A percentile compares a stretch with the other conserved stretches of the same genome.
These are phyloP conservation scores for Powellomyces hirtus DNA, from an alignment of 192 early-diverging fungal species.

Conservation along the genomic window DNA sequence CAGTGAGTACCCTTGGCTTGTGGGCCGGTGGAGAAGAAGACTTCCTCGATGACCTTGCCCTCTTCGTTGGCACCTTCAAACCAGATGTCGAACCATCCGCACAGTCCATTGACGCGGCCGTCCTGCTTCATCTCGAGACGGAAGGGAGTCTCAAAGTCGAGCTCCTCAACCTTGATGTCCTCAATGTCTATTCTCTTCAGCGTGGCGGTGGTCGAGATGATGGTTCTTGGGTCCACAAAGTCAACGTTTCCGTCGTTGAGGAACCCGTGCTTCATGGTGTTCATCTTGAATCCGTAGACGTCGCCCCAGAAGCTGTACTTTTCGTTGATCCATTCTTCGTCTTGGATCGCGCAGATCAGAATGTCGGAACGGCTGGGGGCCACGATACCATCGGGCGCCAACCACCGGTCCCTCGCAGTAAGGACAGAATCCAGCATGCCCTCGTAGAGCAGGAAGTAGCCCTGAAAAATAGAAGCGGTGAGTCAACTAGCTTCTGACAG, in stretches of 20 bases:
- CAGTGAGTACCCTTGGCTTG: slow-evolving; percentile 87
- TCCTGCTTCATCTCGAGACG: slow-evolving; percentile 57
- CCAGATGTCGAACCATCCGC: slow-evolving; percentile 93
- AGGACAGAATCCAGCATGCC: slow-evolving; percentile 90
- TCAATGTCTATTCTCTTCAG: slow-evolving; percentile 63
- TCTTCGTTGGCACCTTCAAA: slow-evolving; percentile 53
- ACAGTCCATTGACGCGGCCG: slow-evolving; percentile 71
- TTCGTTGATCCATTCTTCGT: slow-evolving; percentile 79
- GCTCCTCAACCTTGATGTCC: slow-evolving; percentile 59
- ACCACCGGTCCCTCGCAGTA: slow-evolving; percentile 76
- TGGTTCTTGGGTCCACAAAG: slow-evolving; percentile 61
- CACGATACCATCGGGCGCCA: slow-evolving; percentile 65
- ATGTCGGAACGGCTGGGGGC: slow-evolving; percentile 72
- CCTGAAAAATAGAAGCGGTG: slow-evolving; percentile 33
- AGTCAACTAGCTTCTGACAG: too few species aligned
- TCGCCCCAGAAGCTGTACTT: slow-evolving; percentile 82
- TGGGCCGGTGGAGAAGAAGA: slow-evolving; percentile 70
- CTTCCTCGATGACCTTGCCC: slow-evolving; percentile 12
- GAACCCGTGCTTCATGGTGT: slow-evolving; percentile 73
- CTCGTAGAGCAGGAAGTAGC: slow-evolving; percentile 87
- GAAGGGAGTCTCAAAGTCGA: slow-evolving; percentile 77
- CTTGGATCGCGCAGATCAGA: slow-evolving; percentile 69
- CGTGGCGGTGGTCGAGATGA: slow-evolving; percentile 43
- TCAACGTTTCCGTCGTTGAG: slow-evolving; percentile 81
- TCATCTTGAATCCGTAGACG: slow-evolving; percentile 93